Base-by-base conservation (phyloP, 345 rosid genomes). In the Gossypium ekmanianum region DNA sequence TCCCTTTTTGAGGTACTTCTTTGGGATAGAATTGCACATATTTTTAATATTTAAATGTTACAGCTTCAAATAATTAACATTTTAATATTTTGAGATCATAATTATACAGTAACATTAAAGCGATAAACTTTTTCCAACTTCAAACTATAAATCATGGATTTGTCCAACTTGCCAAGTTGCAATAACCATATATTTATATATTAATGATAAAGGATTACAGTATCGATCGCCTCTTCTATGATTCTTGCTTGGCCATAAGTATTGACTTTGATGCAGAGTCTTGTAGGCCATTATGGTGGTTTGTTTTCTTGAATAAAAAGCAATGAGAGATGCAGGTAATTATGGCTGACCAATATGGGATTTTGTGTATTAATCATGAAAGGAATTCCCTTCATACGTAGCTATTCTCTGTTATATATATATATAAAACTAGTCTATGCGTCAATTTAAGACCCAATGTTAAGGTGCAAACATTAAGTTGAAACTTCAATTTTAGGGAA, bases 271-370 rank as follows among this genome's bases (percentile, higher is more conserved):
- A 43, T 41, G 5, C 59, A 45, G 8, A 16, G 64, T 55, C 65
- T 47, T 43, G 61, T 64, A 68, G 61, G 72, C 71, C 79, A 84
- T 82, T 61, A 78, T 79, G 41, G 41, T 3, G 62, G 26, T 24
- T 44, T 74, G 77, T 76, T 77, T 79, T 76, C 77, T 83, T 81
- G 12, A 71, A 72, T 41, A n/a, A 69, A 85, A 83, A 77, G 83
- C 78, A 85, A 80, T 34, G 20, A 2, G 73, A 68, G 18, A 54
- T 17, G n/a, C 39, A 73, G 62, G 20, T 69, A 71, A 77, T 79
- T 69, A 47, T 80, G 77, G 72, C 77, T 68, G 65, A 50, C 54
- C 77, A 62, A 29, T 57, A 2, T 14, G 56, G 41, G 68, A 55
- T 58, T 52, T 52, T 34, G 29, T 10, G 45, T 52, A 12, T 75